phyloP scores from a whole-genome alignment of 2,329 filamentous ascomycete species.

The Bipolaris gigantea region DNA sequence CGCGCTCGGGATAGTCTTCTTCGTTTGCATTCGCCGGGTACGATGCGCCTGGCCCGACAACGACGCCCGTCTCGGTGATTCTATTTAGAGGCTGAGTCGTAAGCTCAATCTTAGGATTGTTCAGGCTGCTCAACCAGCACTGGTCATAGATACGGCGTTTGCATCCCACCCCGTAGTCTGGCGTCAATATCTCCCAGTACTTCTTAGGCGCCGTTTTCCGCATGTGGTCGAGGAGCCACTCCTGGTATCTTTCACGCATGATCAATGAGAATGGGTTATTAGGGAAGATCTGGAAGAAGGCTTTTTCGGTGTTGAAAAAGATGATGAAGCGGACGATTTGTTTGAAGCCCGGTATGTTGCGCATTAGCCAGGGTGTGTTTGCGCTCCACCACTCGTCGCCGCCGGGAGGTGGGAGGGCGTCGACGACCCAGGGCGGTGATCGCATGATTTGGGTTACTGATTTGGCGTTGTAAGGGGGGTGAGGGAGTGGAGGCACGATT shows the following conservation, averaged over 20 bases:
- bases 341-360: conserved; percentile 55
- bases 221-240: conserved; percentile 52
- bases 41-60: conserved; percentile 53
- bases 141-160: conserved; percentile 65
- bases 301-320: conserved; percentile 49
- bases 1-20: conserved; percentile 38
- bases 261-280: conserved; percentile 43
- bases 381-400: conserved; percentile 51
- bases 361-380: conserved; percentile 52
- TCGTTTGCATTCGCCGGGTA: conserved; percentile 49
- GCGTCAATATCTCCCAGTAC: conserved; percentile 64
- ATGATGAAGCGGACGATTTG: conserved; percentile 50
- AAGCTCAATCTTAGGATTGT: conserved; percentile 57
- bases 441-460: conserved; percentile 63
- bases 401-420: conserved; percentile 44
- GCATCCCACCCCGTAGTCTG: conserved; percentile 64
- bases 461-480: conserved; percentile 54
- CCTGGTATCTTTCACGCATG: conserved; percentile 46
- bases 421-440: conserved; percentile 60
- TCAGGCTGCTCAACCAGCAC: conserved; percentile 57
- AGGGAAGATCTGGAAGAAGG: conserved; percentile 55
- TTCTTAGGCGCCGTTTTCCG: conserved; percentile 56
- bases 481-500: conserved; percentile 56
- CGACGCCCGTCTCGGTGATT: conserved; percentile 54
- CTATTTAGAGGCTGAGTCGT: conserved; percentile 55